Conservation (phyloP, 495 filamentous ascomycete species). For the Daldinia loculata region DNA sequence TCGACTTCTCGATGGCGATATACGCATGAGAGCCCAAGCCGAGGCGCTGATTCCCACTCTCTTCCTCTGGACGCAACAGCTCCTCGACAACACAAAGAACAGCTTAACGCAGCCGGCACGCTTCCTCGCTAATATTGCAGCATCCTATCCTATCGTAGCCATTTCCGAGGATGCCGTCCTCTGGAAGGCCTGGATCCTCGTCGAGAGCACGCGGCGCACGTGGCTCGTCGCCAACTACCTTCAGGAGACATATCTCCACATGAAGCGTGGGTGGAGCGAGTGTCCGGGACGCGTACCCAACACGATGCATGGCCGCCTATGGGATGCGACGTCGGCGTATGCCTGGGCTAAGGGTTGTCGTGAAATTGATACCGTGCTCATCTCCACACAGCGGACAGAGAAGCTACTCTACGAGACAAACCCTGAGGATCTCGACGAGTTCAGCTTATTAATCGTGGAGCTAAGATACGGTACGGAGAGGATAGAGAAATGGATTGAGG, state of each 20-base stretch:
- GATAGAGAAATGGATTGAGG: conserved; percentile 40
- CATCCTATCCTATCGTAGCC: neutral
- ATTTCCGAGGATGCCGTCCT: conserved; percentile 27
- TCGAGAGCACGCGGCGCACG: conserved; percentile 50
- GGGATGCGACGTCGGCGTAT: conserved; percentile 47
- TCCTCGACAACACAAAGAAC: conserved; percentile 45
- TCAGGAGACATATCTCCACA: conserved; percentile 43
- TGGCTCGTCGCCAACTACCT: conserved; percentile 40
- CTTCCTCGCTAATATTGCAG: conserved; percentile 18
- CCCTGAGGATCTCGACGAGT: conserved; percentile 43
- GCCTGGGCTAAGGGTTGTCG: conserved; percentile 40
- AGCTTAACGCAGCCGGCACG: conserved; percentile 35
- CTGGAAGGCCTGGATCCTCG: conserved; percentile 51
- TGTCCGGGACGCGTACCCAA: conserved; percentile 46
- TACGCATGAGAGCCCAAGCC: conserved; percentile 57
- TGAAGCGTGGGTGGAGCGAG: conserved; percentile 46
- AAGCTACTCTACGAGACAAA: conserved; percentile 27
- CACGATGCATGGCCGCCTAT: conserved; percentile 46
- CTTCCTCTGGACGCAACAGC: conserved; percentile 50
- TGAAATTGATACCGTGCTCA: conserved; percentile 14
- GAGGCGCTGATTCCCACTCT: conserved; percentile 57
- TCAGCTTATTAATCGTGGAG: conserved; percentile 36
- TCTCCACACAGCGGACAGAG: conserved; percentile 30
- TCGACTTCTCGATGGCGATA: conserved; percentile 65
- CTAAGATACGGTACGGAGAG: conserved; percentile 35